Conservation (phyloP, 768 basidiomycete species). For the Leucocoprinus birnbaumii region DNA sequence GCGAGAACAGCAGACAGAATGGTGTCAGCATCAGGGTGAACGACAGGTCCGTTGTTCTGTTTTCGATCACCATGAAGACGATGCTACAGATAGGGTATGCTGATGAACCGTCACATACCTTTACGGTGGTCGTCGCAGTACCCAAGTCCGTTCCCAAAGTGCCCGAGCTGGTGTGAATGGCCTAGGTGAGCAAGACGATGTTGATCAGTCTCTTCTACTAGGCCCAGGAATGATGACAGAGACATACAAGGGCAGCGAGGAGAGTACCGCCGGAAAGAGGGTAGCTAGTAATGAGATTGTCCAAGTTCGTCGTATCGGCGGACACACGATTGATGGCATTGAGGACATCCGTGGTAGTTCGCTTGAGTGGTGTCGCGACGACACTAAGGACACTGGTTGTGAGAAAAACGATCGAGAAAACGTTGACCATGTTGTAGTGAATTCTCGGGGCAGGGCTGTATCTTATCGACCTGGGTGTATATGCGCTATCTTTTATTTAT, state of each 20-base stretch:
- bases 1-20: conserved; percentile 21
- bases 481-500: too few relatives aligned
- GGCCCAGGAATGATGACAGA: too few relatives aligned
- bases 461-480: too few relatives aligned
- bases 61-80: background rate
- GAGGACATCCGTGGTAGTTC: conserved; percentile 22
- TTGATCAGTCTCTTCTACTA: too few relatives aligned
- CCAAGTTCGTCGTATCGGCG: conserved; percentile 21
- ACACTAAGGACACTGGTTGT: background rate
- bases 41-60: conserved; percentile 21
- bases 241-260: conserved; percentile 19
- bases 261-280: conserved; percentile 24
- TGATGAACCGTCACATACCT: conserved; percentile 15
- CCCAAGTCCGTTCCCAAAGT: too few relatives aligned
- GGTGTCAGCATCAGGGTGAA: conserved; percentile 21
- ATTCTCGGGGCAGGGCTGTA: too few relatives aligned
- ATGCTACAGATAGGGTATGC: background rate
- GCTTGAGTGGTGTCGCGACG: background rate
- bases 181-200: too few relatives aligned
- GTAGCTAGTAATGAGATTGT: conserved; percentile 25
- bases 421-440: too few relatives aligned
- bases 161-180: too few relatives aligned
- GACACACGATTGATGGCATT: conserved; percentile 22
- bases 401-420: too few relatives aligned
- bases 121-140: conserved; percentile 22